These are phyloP conservation scores for Aleurites moluccanus DNA, from an alignment of 441 rosid species.

Conservation along the genomic window DNA sequence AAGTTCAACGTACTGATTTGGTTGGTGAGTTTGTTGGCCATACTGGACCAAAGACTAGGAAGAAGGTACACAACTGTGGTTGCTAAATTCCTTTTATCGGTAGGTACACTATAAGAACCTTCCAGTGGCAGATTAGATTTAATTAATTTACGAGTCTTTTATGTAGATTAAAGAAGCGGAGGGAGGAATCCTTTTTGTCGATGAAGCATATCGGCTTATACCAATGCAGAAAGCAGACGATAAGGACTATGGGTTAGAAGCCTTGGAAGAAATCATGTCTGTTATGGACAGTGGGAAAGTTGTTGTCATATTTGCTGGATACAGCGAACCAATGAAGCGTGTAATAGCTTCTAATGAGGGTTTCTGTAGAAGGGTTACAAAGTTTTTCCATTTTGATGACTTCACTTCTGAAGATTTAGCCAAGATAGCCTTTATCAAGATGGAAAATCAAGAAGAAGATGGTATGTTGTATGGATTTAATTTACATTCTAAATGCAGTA, in stretches of 20 bases:
- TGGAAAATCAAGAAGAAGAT: constrained; percentile 65
- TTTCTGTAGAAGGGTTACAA: constrained; percentile 95
- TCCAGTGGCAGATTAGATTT: constrained; percentile 8
- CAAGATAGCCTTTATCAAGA: constrained; percentile 76
- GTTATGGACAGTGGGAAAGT: constrained; percentile 89
- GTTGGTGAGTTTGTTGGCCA: constrained; percentile 99
- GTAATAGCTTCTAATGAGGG: constrained; percentile 96
- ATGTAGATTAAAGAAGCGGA: constrained; percentile 88
- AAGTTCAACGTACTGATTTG: constrained; percentile 96
- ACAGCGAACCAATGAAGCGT: constrained; percentile 95
- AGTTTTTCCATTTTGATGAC: constrained; percentile 80
- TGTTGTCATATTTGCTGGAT: constrained; percentile 91
- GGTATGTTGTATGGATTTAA: constrained; percentile 68
- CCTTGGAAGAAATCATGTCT: constrained; percentile 95
- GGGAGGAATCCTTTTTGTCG: constrained; percentile 95
- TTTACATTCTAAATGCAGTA: constrained; percentile 61
- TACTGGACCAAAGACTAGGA: constrained; percentile 97
- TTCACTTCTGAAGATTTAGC: constrained; percentile 73
- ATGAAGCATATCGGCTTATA: constrained; percentile 87
- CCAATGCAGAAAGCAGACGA: constrained; percentile 95
- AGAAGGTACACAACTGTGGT: constrained; percentile 52
- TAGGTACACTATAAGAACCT: neutral
- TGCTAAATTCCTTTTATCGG: constrained; percentile 13
- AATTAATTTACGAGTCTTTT: neutral
- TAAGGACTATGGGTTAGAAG: constrained; percentile 97